Evolutionary conservation across 305 asterid species (phyloP).

Genomic region (Fraxinus nigra): DNA sequence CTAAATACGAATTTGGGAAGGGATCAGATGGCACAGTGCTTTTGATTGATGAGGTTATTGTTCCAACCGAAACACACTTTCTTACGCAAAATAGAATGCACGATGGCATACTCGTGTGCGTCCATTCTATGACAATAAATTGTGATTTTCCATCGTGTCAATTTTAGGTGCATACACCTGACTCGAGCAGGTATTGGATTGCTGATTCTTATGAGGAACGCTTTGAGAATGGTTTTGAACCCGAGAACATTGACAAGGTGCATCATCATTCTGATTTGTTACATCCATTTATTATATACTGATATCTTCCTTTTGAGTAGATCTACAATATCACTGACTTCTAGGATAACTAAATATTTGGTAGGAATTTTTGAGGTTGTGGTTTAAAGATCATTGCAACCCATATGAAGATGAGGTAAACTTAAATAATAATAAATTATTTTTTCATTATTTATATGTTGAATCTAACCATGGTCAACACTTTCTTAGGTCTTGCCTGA

Average conservation of each 20-base stretch:
- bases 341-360: constrained; percentile 21
- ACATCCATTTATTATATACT: no score
- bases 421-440: not conserved
- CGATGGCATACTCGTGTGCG: not conserved
- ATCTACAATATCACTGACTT: constrained; percentile 10
- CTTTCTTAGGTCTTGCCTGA: constrained; percentile 66
- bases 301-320: not conserved
- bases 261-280: no score
- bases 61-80: constrained; percentile 10
- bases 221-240: no score
- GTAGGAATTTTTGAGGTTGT: constrained; percentile 90
- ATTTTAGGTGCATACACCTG: no score
- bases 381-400: constrained; percentile 88
- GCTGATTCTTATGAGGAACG: no score
- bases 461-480: constrained; percentile 17
- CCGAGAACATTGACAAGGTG: no score
- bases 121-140: constrained; percentile 7
- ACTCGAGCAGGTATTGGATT: no score
- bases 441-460: not conserved
- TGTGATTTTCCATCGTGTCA: not conserved
- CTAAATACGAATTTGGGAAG: constrained; percentile 95
- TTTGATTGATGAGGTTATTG: constrained; percentile 74
- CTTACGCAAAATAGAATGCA: not conserved
- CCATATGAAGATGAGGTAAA: constrained; percentile 86
- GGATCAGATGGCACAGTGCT: constrained; percentile 72